A percentile compares a stretch with the other conserved stretches of the same genome.
Conservation (phyloP, 768 basidiomycete genomes). For the Russula abietina region DNA sequence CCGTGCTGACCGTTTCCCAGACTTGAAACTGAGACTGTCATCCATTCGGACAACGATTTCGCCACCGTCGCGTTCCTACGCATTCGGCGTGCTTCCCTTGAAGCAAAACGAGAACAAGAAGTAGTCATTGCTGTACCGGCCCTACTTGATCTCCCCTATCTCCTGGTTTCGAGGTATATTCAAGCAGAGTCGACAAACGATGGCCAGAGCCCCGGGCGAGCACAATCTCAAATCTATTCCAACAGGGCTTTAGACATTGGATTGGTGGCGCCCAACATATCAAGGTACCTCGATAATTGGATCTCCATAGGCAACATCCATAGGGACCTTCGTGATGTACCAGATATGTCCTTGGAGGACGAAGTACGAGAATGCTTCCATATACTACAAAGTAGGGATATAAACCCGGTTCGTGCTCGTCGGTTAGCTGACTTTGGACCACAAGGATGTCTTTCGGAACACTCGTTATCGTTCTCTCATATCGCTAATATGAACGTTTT, state of each 20-base stretch:
- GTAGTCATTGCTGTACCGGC: slow-evolving; percentile 40
- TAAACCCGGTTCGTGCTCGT: neutral
- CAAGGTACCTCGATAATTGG: slow-evolving; percentile 52
- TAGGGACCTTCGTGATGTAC: slow-evolving; percentile 13
- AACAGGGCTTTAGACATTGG: slow-evolving; percentile 9
- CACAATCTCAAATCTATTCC: slow-evolving; percentile 8
- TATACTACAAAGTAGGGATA: slow-evolving; percentile 49
- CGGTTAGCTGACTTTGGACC: slow-evolving; percentile 2
- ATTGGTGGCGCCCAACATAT: slow-evolving; percentile 19
- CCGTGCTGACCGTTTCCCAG: slow-evolving; percentile 33
- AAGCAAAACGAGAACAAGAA: slow-evolving; percentile 40
- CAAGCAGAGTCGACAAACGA: neutral
- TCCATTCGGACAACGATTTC: slow-evolving; percentile 75
- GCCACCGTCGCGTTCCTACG: slow-evolving; percentile 89
- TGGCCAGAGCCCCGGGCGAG: neutral
- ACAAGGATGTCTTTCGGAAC: slow-evolving; percentile 47
- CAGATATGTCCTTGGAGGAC: slow-evolving; percentile 48
- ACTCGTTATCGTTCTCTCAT: slow-evolving; percentile 49
- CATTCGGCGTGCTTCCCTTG: slow-evolving; percentile 62
- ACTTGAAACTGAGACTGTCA: slow-evolving; percentile 59
- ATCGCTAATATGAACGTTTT: slow-evolving; percentile 76
- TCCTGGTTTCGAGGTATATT: slow-evolving; percentile 19
- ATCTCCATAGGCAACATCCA: slow-evolving; percentile 59
- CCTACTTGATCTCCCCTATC: slow-evolving; percentile 45
- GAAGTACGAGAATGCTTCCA: slow-evolving; percentile 70